Base-by-base conservation (phyloP, 148 eudicot genomes). In the Drosera capensis region DNA sequence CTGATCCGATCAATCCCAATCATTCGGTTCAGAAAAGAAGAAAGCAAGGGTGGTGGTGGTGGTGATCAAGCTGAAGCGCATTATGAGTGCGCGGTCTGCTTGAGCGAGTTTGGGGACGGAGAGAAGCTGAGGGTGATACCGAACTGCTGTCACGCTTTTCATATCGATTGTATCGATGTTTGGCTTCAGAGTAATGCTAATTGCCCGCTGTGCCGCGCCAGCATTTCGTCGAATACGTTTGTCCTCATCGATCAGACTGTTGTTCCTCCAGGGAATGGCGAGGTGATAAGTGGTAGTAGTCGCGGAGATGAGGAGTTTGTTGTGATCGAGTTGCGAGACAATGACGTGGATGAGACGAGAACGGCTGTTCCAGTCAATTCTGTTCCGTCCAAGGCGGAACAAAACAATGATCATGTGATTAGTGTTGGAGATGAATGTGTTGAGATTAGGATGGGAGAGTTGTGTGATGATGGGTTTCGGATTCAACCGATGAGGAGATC, bases 81-180 rank as follows among this genome's bases (percentile, higher is more conserved):
- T 11, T 51, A 25, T 2, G 95, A 88, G 45, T 88, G 97, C 23
- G 81, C 87, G 0, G 93, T 88, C 40, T 88, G 97, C 14, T 49
- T 88, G 25, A 71, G 59, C 17, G 97, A 84, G 14, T 88, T 88
- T 23, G 68, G 69, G 12, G 74, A 78, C 14, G 71, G 64, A 0
- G 97, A 88, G 52, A 84, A 70, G 38, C 70, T 88, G 0, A 39
- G 95, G 50, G 71, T 68, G 0, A 84, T 84, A 2, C 97, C 97
- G 1, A 72, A 71, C 16, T 88, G 97, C 25, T 63, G 63, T 6
- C 97, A 88, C 16, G 65, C 75, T 0, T 88, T 88, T 34, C 97
- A 88, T 44, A 77, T 88, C 4, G 97, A 88, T 52, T 88, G 97
- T 28, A 84, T 88, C 11, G 97, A 88, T 47, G 70, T 88, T 25